phyloP scores from a whole-genome alignment of 306 rosid genomes.

The Trifolium fragiferum region DNA sequence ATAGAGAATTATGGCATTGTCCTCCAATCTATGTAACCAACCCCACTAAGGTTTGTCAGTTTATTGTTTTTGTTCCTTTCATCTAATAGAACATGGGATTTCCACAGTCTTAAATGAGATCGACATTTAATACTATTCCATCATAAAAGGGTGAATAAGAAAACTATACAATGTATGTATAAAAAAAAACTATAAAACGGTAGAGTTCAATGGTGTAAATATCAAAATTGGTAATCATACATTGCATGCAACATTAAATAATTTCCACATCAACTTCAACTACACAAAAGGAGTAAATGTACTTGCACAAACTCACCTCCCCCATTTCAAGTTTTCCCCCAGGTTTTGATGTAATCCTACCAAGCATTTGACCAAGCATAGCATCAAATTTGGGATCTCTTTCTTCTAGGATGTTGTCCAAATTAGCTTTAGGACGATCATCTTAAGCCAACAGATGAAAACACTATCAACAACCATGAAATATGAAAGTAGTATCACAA shows the following conservation, averaged over 20 bases:
- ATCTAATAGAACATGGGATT: slow-evolving; percentile 3
- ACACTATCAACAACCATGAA: slow-evolving; percentile 39
- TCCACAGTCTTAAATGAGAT: slow-evolving; percentile 17
- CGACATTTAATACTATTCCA: slow-evolving; percentile 13
- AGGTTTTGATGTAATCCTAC: slow-evolving; percentile 80
- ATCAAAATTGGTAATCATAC: not conserved
- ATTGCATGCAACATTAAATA: slow-evolving; percentile 4
- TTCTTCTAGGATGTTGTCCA: slow-evolving; percentile 71
- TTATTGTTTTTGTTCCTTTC: slow-evolving; percentile 1
- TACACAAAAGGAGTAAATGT: not conserved
- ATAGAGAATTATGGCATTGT: not conserved
- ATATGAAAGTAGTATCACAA: slow-evolving; percentile 15
- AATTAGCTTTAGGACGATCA: slow-evolving; percentile 47
- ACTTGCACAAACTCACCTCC: slow-evolving; percentile 67
- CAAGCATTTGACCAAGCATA: slow-evolving; percentile 92
- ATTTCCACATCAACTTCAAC: slow-evolving; percentile 22
- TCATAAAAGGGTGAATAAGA: not conserved
- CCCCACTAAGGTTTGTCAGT: not conserved
- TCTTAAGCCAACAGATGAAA: slow-evolving; percentile 55
- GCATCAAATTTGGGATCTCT: slow-evolving; percentile 78
- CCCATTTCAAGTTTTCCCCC: slow-evolving; percentile 95
- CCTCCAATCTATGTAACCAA: not conserved
- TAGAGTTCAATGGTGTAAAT: slow-evolving; percentile 14
- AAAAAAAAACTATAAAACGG: not conserved
- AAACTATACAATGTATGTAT: not conserved